These are phyloP conservation scores for Leccinum fibrillosum DNA, from an alignment of 768 basidiomycete species.

Conservation along the genomic window DNA sequence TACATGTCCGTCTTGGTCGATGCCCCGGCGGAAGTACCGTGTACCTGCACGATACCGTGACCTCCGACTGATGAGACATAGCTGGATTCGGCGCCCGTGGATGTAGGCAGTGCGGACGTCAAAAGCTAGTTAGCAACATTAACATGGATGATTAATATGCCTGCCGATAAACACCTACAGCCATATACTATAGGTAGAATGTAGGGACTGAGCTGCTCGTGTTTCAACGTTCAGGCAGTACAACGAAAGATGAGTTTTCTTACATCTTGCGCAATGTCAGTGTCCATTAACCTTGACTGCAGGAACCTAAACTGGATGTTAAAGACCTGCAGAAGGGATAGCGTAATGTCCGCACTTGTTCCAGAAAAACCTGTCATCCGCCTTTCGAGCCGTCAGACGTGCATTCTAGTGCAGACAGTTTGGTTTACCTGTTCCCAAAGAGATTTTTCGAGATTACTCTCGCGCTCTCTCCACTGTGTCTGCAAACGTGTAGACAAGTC, in stretches of 20 bases:
- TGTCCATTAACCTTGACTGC: conserved; percentile 60
- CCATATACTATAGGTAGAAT: conserved; percentile 94
- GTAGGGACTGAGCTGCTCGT: conserved; percentile 71
- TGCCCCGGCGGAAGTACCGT: conserved; percentile 92
- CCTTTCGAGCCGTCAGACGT: conserved; percentile 42
- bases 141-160: background rate
- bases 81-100: conserved; percentile 73
- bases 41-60: conserved; percentile 95
- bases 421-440: conserved; percentile 75
- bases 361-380: conserved; percentile 98
- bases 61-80: conserved; percentile 89
- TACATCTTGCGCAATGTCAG: conserved; percentile 61
- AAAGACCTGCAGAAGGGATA: conserved; percentile 2
- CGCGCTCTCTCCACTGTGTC: conserved; percentile 63
- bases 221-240: conserved; percentile 8
- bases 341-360: conserved; percentile 51
- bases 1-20: conserved; percentile 85
- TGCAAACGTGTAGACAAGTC: conserved; percentile 89
- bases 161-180: conserved; percentile 56
- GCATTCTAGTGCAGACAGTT: background rate
- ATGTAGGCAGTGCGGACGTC: conserved; percentile 74
- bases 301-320: conserved; percentile 38
- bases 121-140: conserved; percentile 56
- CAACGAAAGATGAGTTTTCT: conserved; percentile 24
- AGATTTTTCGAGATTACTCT: conserved; percentile 49